phyloP scores from a whole-genome alignment of 2,329 filamentous ascomycete genomes.

The Monilinia vaccinii-corymbosi region DNA sequence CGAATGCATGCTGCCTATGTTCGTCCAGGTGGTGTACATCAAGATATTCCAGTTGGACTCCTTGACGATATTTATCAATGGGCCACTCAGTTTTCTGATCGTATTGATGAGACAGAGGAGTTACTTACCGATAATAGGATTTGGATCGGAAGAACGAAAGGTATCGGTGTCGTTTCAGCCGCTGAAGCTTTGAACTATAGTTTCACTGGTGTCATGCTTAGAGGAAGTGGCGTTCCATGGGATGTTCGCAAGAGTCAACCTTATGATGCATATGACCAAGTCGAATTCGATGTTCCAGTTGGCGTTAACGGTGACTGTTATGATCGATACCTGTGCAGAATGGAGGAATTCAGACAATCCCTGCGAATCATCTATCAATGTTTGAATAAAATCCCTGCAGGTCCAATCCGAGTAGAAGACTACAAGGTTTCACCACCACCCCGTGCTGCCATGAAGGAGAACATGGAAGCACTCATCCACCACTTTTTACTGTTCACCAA shows the following conservation, averaged over 20 bases:
- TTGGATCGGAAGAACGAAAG: conserved; percentile 90
- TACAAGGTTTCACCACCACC: conserved; percentile 97
- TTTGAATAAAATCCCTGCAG: conserved; percentile 95
- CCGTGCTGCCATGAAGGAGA: conserved; percentile 99
- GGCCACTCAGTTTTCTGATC: conserved; percentile 97
- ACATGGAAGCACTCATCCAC: conserved; percentile 99
- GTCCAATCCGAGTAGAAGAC: conserved; percentile 91
- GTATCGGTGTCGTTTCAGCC: conserved; percentile 83
- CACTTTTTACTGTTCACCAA: conserved; percentile 99
- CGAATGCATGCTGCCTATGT: conserved; percentile 97
- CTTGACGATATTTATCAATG: conserved; percentile 99
- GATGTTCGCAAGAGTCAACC: conserved; percentile 95
- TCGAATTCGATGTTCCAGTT: conserved; percentile 96
- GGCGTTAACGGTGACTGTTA: conserved; percentile 98
- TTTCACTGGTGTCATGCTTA: conserved; percentile 96
- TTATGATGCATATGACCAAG: conserved; percentile 95
- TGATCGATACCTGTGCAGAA: conserved; percentile 96
- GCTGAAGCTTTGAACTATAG: conserved; percentile 94
- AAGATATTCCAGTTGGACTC: conserved; percentile 87
- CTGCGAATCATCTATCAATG: conserved; percentile 98
- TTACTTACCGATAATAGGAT: conserved; percentile 98
- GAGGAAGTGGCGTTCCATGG: conserved; percentile 91
- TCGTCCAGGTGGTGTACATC: conserved; percentile 89
- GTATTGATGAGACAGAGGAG: conserved; percentile 97
- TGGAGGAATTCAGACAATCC: conserved; percentile 99